A percentile compares a stretch with the other conserved stretches of the same genome.
Conservation (phyloP, 306 rosid genomes). For the Pterocarpus macrocarpus region DNA sequence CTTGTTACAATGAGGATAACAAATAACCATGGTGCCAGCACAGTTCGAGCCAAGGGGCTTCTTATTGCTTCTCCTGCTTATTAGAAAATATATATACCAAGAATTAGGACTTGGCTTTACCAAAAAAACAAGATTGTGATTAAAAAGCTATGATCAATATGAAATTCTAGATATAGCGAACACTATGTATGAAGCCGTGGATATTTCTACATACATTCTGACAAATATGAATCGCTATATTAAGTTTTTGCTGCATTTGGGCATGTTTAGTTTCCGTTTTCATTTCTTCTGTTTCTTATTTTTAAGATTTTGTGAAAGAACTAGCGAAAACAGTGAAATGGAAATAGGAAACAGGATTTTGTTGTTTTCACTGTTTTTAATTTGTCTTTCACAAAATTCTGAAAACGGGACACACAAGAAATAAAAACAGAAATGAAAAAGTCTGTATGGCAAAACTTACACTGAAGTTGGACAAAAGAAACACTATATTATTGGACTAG, state of each 20-base stretch:
- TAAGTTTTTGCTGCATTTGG: not conserved
- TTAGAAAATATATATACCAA: not conserved
- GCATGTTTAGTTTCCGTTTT: too few relatives aligned
- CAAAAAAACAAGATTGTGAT: not conserved
- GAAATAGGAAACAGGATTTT: too few relatives aligned
- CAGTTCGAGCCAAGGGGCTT: conserved; percentile 59
- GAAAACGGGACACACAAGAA: too few relatives aligned
- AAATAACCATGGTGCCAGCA: conserved; percentile 73
- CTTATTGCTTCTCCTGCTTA: conserved; percentile 58
- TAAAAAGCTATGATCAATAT: not conserved
- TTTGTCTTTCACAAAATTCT: too few relatives aligned
- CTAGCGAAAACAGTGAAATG: too few relatives aligned
- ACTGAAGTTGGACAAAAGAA: too few relatives aligned
- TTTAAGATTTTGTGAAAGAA: too few relatives aligned
- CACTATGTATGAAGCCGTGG: not conserved
- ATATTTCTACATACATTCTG: conserved; percentile 19
- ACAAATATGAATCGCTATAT: not conserved
- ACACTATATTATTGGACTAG: too few relatives aligned
- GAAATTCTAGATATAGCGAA: not conserved
- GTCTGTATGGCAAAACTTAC: too few relatives aligned
- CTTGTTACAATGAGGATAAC: conserved; percentile 57
- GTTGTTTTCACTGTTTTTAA: too few relatives aligned
- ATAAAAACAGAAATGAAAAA: too few relatives aligned
- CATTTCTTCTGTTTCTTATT: too few relatives aligned
- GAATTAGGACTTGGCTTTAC: conserved; percentile 16